A percentile compares a stretch with the other conserved stretches of the same genome.
Evolutionary conservation across 2,329 filamentous ascomycete genomes (phyloP).

Genomic region (Escovopsis sp.): DNA sequence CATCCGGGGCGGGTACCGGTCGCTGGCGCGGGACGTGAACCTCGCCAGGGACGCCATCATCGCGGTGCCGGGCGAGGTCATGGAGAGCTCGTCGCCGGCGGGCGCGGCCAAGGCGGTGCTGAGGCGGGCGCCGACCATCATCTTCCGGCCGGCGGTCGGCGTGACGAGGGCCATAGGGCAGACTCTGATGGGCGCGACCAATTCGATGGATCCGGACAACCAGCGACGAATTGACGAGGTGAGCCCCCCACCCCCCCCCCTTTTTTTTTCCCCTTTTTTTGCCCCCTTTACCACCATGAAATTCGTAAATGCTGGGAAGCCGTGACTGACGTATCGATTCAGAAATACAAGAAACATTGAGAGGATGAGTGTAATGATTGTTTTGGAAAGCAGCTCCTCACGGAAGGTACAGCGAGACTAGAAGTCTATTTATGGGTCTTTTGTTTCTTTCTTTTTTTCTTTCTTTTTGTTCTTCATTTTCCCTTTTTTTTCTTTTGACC

Average conservation of each 20-base stretch:
- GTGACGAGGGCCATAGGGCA: constrained; percentile 79
- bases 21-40: constrained; percentile 75
- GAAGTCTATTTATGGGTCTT: neutral
- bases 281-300: too few relatives aligned
- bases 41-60: constrained; percentile 83
- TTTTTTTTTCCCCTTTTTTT: neutral
- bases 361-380: neutral
- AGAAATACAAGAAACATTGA: constrained; percentile 31
- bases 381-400: neutral
- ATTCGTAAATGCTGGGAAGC: constrained; percentile 3
- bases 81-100: constrained; percentile 70
- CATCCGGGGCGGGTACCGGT: constrained; percentile 65
- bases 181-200: constrained; percentile 82
- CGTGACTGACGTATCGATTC: neutral
- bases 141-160: constrained; percentile 80
- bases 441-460: neutral
- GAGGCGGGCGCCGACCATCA: constrained; percentile 77
- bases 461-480: neutral
- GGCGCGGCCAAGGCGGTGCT: constrained; percentile 68
- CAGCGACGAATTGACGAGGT: constrained; percentile 76
- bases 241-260: constrained; percentile 27
- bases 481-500: too few relatives aligned
- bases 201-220: constrained; percentile 75
- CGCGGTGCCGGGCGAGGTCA: constrained; percentile 79
- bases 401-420: neutral